Conservation (phyloP, 2,329 filamentous ascomycete genomes). For the Penicillium verrucosum region DNA sequence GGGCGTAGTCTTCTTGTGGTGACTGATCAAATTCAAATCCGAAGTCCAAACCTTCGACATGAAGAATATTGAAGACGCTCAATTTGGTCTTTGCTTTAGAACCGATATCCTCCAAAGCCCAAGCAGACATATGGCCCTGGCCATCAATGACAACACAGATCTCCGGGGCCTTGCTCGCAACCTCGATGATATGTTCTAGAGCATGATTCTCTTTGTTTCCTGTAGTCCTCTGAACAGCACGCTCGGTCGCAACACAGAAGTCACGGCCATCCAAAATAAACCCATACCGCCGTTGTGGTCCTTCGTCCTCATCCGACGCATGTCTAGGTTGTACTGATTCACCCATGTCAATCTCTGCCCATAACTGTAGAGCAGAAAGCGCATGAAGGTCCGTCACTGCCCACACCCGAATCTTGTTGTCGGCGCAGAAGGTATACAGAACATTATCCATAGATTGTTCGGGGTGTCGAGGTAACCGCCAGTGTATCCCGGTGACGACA, state of each 20-base stretch:
- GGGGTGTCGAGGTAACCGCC: slow-evolving; percentile 73
- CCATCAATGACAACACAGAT: slow-evolving; percentile 82
- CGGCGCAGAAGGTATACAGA: slow-evolving; percentile 82
- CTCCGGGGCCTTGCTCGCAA: slow-evolving; percentile 82
- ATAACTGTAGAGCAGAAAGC: slow-evolving; percentile 70
- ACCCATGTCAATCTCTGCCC: slow-evolving; percentile 74
- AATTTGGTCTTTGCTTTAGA: slow-evolving; percentile 63
- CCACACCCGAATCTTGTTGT: slow-evolving; percentile 81
- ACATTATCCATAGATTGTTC: slow-evolving; percentile 82
- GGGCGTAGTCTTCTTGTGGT: slow-evolving; percentile 56
- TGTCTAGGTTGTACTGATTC: slow-evolving; percentile 63
- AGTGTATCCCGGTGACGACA: slow-evolving; percentile 76
- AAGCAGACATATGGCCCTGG: slow-evolving; percentile 82
- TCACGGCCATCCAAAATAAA: slow-evolving; percentile 82
- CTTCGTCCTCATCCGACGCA: slow-evolving; percentile 38
- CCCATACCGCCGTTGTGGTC: slow-evolving; percentile 57
- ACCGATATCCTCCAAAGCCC: slow-evolving; percentile 85
- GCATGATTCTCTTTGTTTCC: slow-evolving; percentile 64
- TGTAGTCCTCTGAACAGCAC: slow-evolving; percentile 64
- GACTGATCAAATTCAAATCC: slow-evolving; percentile 34
- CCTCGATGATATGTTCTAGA: slow-evolving; percentile 77
- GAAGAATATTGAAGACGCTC: slow-evolving; percentile 80
- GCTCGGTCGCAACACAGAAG: slow-evolving; percentile 73
- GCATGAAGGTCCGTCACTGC: slow-evolving; percentile 69
- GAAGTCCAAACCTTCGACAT: slow-evolving; percentile 61